A percentile compares a stretch with the other conserved stretches of the same genome.
Conservation (phyloP, 2,329 filamentous ascomycete species). For the Aspergillus pseudotamarii region DNA sequence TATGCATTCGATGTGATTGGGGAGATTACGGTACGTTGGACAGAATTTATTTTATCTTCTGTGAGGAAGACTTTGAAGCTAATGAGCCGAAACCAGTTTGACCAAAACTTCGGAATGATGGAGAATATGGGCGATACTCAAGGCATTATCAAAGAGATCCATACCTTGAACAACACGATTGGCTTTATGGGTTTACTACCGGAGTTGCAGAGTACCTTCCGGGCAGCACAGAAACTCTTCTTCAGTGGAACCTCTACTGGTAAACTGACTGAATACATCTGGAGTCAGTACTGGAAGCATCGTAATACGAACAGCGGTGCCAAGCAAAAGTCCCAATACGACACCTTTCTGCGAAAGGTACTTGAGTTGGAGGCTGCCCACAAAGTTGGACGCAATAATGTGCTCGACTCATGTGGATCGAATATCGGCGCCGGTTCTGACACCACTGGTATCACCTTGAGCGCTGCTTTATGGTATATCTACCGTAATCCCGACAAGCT, state of each 20-base stretch:
- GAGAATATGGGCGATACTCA: neutral
- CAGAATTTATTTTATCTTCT: accelerated
- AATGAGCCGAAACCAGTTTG: conserved; percentile 14
- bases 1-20: conserved; percentile 31
- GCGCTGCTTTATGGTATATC: conserved; percentile 18
- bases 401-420: neutral
- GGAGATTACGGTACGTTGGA: conserved; percentile 18
- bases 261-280: neutral
- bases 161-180: neutral
- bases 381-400: conserved; percentile 5
- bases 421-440: conserved; percentile 48
- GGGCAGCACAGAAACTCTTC: neutral
- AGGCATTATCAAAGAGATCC: neutral
- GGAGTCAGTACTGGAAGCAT: neutral
- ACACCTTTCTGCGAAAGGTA: neutral
- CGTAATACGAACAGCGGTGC: neutral
- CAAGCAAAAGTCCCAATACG: neutral
- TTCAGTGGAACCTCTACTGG: neutral
- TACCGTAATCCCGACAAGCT: conserved; percentile 24
- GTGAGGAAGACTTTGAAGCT: neutral
- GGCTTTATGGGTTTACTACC: neutral
- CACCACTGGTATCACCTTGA: conserved; percentile 20
- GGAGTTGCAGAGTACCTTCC: neutral
- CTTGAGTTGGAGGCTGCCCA: neutral
- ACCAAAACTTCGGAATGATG: conserved; percentile 29